Percentiles rank a stretch among this genome's conserved stretches.
These are phyloP conservation scores for Porogramme epimiltina DNA, from an alignment of 1,284 basidiomycete genomes.

Conservation along the genomic window DNA sequence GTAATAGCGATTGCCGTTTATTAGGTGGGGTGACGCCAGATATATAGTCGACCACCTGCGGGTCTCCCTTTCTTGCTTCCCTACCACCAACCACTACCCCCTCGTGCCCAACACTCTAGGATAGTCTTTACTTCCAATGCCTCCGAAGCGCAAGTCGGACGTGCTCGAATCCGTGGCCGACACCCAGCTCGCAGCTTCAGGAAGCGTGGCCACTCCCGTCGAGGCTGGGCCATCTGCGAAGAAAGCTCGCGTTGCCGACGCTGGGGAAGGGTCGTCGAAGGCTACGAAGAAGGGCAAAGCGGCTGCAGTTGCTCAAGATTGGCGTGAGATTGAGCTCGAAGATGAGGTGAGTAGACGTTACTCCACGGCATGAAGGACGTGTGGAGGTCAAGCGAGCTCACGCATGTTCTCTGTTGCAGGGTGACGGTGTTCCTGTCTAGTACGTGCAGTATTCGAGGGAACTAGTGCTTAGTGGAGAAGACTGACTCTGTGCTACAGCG, in stretches of 20 bases:
- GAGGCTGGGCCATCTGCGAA: constrained; percentile 34
- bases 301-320: constrained; percentile 20
- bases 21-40: too few species aligned
- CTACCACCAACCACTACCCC: background rate
- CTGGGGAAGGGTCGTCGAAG: constrained; percentile 21
- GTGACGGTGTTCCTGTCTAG: constrained; percentile 32
- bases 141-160: constrained; percentile 34
- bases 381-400: background rate
- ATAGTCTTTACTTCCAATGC: constrained; percentile 12
- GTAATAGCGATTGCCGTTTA: too few species aligned
- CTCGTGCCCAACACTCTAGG: too few species aligned
- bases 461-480: too few species aligned
- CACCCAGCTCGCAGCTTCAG: constrained; percentile 3
- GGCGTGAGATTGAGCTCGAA: constrained; percentile 35
- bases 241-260: constrained; percentile 58
- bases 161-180: constrained; percentile 17
- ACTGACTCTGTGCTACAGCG: constrained; percentile 30
- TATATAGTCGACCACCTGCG: background rate
- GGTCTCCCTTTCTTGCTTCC: background rate
- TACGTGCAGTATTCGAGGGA: constrained; percentile 24
- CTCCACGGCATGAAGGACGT: too few species aligned
- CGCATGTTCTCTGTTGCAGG: constrained; percentile 17
- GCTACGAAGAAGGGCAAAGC: constrained; percentile 28
- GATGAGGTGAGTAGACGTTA: constrained; percentile 23
- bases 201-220: constrained; percentile 3